phyloP scores from a whole-genome alignment of 805 yeast species.

The Metschnikowia picachoensis region DNA sequence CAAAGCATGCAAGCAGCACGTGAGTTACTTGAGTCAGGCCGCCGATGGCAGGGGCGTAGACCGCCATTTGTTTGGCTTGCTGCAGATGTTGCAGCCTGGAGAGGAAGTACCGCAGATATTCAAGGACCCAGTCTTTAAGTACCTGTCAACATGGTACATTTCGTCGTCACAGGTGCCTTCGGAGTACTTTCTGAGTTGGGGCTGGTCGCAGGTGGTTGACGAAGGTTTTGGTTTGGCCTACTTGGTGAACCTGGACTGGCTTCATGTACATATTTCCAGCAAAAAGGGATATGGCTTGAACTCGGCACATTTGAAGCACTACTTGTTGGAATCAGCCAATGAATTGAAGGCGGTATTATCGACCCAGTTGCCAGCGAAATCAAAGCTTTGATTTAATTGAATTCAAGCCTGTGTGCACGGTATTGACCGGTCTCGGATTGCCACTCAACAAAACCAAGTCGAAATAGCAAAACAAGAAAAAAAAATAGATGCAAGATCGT shows the following conservation, averaged over 20 bases:
- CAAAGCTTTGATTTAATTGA: constrained; percentile 30
- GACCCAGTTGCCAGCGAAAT: constrained; percentile 32
- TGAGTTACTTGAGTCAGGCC: constrained; percentile 68
- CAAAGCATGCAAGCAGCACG: constrained; percentile 71
- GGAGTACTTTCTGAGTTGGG: constrained; percentile 80
- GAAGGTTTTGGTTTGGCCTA: constrained; percentile 93
- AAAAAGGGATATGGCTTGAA: constrained; percentile 59
- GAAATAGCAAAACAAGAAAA: too few species aligned
- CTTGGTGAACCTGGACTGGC: constrained; percentile 80
- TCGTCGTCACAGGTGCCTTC: constrained; percentile 89
- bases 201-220: constrained; percentile 93
- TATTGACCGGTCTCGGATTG: too few species aligned
- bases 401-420: too few species aligned
- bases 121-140: constrained; percentile 69
- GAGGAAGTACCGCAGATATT: constrained; percentile 66
- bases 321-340: constrained; percentile 72
- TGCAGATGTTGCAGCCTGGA: constrained; percentile 59
- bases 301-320: constrained; percentile 58
- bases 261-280: constrained; percentile 80
- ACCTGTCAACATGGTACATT: constrained; percentile 80
- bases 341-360: constrained; percentile 69
- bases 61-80: constrained; percentile 88
- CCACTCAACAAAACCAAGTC: too few species aligned
- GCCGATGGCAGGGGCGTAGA: constrained; percentile 87
- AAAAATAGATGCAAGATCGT: too few species aligned